Conservation (phyloP, 345 rosid species). For the Lepidium aucheri region DNA sequence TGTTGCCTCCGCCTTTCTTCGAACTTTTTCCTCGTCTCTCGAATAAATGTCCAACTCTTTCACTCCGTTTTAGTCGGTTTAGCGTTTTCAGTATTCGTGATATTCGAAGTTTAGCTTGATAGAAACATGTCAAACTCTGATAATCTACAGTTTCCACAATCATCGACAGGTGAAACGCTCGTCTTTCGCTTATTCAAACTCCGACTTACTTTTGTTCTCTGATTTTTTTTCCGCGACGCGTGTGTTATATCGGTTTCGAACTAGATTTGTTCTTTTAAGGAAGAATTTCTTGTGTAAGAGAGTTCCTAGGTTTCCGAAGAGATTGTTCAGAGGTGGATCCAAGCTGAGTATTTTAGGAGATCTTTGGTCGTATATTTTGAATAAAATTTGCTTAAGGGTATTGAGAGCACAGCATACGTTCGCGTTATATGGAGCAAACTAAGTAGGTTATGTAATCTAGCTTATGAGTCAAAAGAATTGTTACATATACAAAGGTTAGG, state of each 20-base stretch:
- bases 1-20: background rate
- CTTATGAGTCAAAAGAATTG: background rate
- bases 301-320: slow-evolving; percentile 1
- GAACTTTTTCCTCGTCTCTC: background rate
- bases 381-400: background rate
- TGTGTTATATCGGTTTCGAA: background rate
- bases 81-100: background rate
- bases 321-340: background rate
- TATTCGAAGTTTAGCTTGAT: background rate
- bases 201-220: background rate
- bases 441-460: background rate
- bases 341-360: background rate
- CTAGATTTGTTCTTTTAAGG: background rate
- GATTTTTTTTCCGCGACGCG: background rate
- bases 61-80: background rate
- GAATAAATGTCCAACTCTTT: slow-evolving; percentile 6
- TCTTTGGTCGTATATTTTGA: background rate
- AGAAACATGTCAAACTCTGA: slow-evolving; percentile 6
- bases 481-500: background rate
- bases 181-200: background rate
- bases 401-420: background rate
- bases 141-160: slow-evolving; percentile 14
- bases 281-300: background rate
- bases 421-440: background rate
- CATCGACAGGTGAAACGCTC: slow-evolving; percentile 18